A percentile compares a stretch with the other conserved stretches of the same genome.
These are phyloP conservation scores for Celoporthe dispersa DNA, from an alignment of 2,329 filamentous ascomycete genomes.

Conservation along the genomic window DNA sequence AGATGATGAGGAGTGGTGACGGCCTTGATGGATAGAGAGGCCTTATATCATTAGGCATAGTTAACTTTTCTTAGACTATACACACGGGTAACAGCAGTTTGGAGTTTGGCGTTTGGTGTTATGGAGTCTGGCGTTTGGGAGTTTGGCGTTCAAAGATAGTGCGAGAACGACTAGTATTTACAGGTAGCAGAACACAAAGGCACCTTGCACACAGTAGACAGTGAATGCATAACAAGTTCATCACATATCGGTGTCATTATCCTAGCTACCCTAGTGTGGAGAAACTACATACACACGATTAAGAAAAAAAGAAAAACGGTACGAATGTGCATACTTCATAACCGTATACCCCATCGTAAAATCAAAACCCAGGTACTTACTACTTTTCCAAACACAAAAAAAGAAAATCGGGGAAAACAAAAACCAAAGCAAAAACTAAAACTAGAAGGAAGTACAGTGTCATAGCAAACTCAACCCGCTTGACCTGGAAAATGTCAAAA, in stretches of 20 bases:
- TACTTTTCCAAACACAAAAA: neutral
- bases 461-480: neutral
- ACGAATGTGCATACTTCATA: conserved; percentile 9
- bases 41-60: neutral
- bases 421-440: neutral
- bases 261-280: neutral
- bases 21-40: neutral
- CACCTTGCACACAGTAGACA: neutral
- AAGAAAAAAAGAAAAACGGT: neutral
- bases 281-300: neutral
- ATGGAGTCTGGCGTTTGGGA: too few species aligned
- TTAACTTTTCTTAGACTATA: neutral
- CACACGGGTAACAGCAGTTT: too few species aligned
- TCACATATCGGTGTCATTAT: neutral
- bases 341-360: neutral
- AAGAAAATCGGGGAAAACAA: neutral
- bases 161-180: too few species aligned
- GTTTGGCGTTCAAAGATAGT: too few species aligned
- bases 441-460: neutral
- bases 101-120: neutral
- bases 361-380: neutral
- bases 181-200: neutral
- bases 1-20: neutral
- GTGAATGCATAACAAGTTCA: neutral
- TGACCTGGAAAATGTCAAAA: neutral